Evolutionary conservation across 768 basidiomycete genomes (phyloP), one percentile per base, ranked within the genome.

Genomic region (Piloderma croceum): DNA sequence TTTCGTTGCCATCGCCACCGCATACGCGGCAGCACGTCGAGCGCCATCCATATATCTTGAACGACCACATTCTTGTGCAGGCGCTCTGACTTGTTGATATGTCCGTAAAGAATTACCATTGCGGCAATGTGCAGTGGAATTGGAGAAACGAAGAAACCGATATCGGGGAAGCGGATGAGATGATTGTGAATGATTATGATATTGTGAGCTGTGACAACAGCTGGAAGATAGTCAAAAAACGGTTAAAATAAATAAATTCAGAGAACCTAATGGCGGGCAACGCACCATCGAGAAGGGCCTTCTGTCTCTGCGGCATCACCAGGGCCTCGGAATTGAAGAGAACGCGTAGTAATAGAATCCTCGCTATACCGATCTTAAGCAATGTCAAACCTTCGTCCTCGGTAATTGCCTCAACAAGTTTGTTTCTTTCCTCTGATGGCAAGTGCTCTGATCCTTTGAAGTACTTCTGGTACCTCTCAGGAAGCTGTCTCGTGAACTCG

Each of bases 1-100:
- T 83, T 88, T 38, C 89, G 77, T 54, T 89, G 86, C 89, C 89
- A 91, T 46, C 89, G 79, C 89, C 89, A 91, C 37, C 89, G 80
- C 74, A 90, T 85, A 23, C 81, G 81, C 3, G 89, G 89, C 9
- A 90, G 76, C 78, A 90, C 85, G 58, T 90, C 83, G 17, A 91
- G 77, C 21, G 89, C 89, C 58, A 87, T 76, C 79, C 83, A 86
- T 25, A 91, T 74, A 52, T 91, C 89, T 60, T 90, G 83, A 21
- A 86, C 65, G 27, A 83, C 86, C 27, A 77, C 74, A 41, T 79
- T 68, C 29, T 69, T 71, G 2, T 81, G 61, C 20, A 89, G 70
- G 31, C 72, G 74, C 20, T 85, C 77, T 44, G 83, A 84, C 38
- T 77, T 76, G 6, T 83, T 86, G 74, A 89, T 88, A 52, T 84